Evolutionary conservation across 176 grass and related monocot genomes (phyloP), one percentile per base, ranked within the genome.

Genomic region (Carex parvula): DNA sequence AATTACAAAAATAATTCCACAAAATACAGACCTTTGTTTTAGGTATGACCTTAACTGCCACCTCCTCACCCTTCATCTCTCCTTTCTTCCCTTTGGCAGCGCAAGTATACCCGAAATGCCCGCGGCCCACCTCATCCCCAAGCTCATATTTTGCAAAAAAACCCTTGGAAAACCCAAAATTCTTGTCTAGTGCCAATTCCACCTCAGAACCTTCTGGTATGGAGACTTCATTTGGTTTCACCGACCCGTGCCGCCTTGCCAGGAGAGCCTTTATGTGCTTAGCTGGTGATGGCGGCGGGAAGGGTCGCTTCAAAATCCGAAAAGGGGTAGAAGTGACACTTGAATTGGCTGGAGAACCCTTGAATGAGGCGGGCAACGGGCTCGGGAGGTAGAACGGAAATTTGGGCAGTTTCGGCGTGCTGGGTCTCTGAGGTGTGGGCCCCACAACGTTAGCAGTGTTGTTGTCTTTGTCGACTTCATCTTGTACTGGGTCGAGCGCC

Each of bases 91-190:
- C 97, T 90, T 92, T 99, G 61, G 91, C 97, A 7, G 80, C 78
- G 79, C 93, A 99, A 35, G 97, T 99, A 70, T 99, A 99, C 11
- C 97, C 97, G 60, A 99, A 99, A 89, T 99, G 97, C 11, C 97
- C 97, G 9, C 97, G 89, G 13, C 97, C 97, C 58, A 99, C 90
- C 88, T 99, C 97, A 8, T 96, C 93, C 22, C 88, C 97, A 46
- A 99, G 91, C 33, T 99, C 97, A 87, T 94, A 99, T 86, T 89
- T 99, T 83, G 91, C 86, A 67, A 99, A 99, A 84, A 99, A 94
- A 24, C 95, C 90, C 85, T 91, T 99, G 18, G 93, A 94, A 92
- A 99, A 99, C 21, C 93, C 93, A 79, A 99, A 99, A 83, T 88
- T 91, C 85, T 99, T 99, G 84, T 99, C 97, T 32, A 99, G 88